Evolutionary conservation across 129 eudicot genomes (phyloP).

Genomic region (Centella asiatica): DNA sequence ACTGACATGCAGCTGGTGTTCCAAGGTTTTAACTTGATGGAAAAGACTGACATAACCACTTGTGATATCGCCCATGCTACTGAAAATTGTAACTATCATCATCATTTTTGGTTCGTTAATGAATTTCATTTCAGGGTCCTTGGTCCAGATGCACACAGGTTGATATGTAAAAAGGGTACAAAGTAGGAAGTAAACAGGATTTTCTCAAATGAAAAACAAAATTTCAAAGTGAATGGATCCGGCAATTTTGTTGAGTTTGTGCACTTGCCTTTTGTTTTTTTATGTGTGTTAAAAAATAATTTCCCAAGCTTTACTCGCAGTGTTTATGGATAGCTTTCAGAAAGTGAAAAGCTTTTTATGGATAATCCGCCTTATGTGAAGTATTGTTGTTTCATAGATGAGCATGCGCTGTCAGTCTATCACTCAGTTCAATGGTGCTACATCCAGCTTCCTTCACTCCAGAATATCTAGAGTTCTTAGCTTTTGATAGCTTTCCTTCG

Average conservation of each 20-base stretch:
- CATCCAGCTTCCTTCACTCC: constrained; percentile 30
- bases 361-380: neutral
- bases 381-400: neutral
- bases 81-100: constrained; percentile 1
- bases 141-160: neutral
- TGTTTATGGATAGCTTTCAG: neutral
- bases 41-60: neutral
- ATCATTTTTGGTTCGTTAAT: neutral
- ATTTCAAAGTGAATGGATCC: neutral
- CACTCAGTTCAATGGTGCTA: constrained; percentile 22
- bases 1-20: neutral
- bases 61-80: neutral
- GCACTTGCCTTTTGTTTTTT: neutral
- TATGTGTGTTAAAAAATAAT: too few species aligned
- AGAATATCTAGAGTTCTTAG: constrained; percentile 5
- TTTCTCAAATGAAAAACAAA: neutral
- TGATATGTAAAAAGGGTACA: constrained; percentile 8
- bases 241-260: neutral
- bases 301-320: neutral
- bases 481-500: constrained; percentile 1
- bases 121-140: constrained; percentile 1
- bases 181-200: neutral
- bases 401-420: neutral
- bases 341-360: too few species aligned
- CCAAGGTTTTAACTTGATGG: neutral